Conservation (phyloP, 1,284 basidiomycete genomes). For the Grifola frondosa region DNA sequence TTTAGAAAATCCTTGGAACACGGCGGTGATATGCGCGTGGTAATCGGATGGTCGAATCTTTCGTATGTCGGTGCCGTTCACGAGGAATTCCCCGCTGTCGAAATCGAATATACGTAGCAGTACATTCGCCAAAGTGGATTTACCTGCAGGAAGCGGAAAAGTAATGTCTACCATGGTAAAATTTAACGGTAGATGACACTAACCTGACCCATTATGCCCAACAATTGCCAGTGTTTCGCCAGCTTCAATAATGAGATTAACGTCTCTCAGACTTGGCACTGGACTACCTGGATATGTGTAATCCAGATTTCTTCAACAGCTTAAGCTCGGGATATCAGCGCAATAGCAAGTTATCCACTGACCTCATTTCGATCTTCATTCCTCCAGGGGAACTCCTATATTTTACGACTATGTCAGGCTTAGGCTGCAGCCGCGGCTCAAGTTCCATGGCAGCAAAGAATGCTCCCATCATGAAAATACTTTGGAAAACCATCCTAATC, state of each 20-base stretch:
- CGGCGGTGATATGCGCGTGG: conserved; percentile 70
- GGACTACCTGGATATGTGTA: conserved; percentile 75
- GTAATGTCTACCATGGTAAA: neutral
- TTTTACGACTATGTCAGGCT: conserved; percentile 43
- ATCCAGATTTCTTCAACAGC: conserved; percentile 52
- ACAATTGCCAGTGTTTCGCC: conserved; percentile 83
- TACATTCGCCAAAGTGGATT: conserved; percentile 79
- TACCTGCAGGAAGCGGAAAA: conserved; percentile 46
- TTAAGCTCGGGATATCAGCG: conserved; percentile 7
- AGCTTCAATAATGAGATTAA: conserved; percentile 66
- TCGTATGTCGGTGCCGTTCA: conserved; percentile 70
- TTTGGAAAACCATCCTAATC: conserved; percentile 70
- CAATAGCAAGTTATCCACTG: conserved; percentile 13
- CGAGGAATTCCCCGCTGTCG: conserved; percentile 57
- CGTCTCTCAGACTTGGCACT: conserved; percentile 62
- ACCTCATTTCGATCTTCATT: conserved; percentile 71
- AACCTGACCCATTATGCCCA: conserved; percentile 78
- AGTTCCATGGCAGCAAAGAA: conserved; percentile 73
- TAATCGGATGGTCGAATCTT: conserved; percentile 63
- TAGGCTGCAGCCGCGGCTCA: conserved; percentile 64
- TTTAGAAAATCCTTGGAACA: conserved; percentile 81
- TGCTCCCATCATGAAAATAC: conserved; percentile 79
- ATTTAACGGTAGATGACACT: conserved; percentile 22
- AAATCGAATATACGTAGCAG: conserved; percentile 76
- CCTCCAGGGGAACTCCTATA: conserved; percentile 53